A percentile compares a stretch with the other conserved stretches of the same genome.
Conservation (phyloP, 1,284 basidiomycete species). For the Trichosporon faecale region DNA sequence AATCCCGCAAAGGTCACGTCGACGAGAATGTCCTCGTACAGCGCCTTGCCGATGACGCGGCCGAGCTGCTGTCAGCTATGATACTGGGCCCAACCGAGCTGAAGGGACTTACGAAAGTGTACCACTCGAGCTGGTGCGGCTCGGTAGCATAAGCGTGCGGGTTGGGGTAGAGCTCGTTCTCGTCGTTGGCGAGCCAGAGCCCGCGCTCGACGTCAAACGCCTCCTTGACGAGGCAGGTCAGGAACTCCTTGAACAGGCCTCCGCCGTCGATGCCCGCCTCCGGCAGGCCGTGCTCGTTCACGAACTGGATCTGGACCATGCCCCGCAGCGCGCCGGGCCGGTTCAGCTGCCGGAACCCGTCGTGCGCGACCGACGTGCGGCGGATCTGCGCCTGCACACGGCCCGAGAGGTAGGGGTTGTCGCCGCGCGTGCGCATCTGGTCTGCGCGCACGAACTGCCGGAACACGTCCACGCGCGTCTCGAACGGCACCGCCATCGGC, state of each 20-base stretch:
- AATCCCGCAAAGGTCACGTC: slow-evolving; percentile 94
- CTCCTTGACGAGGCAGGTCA: slow-evolving; percentile 88
- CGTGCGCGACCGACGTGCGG: slow-evolving; percentile 73
- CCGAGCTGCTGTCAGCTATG: slow-evolving; percentile 59
- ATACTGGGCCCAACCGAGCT: background rate
- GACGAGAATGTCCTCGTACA: slow-evolving; percentile 96
- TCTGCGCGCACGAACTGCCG: slow-evolving; percentile 66
- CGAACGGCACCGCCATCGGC: slow-evolving; percentile 94
- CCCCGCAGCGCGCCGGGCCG: slow-evolving; percentile 69
- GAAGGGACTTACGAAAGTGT: slow-evolving; percentile 63
- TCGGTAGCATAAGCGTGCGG: slow-evolving; percentile 85
- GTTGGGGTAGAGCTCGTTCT: slow-evolving; percentile 93
- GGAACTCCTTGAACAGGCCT: slow-evolving; percentile 96
- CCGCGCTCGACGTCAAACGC: slow-evolving; percentile 93
- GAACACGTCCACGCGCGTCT: slow-evolving; percentile 84
- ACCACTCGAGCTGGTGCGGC: slow-evolving; percentile 82
- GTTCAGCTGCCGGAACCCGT: slow-evolving; percentile 72
- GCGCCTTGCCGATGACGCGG: slow-evolving; percentile 86
- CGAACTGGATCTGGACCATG: slow-evolving; percentile 79
- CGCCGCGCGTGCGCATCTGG: slow-evolving; percentile 34
- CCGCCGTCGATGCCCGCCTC: slow-evolving; percentile 69
- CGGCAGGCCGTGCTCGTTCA: slow-evolving; percentile 66
- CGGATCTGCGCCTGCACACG: slow-evolving; percentile 61
- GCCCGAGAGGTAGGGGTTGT: slow-evolving; percentile 29
- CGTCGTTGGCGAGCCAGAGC: slow-evolving; percentile 82